A percentile compares a stretch with the other conserved stretches of the same genome.
Evolutionary conservation across 2,329 filamentous ascomycete species (phyloP).

Genomic region (Orbilia brochopaga): DNA sequence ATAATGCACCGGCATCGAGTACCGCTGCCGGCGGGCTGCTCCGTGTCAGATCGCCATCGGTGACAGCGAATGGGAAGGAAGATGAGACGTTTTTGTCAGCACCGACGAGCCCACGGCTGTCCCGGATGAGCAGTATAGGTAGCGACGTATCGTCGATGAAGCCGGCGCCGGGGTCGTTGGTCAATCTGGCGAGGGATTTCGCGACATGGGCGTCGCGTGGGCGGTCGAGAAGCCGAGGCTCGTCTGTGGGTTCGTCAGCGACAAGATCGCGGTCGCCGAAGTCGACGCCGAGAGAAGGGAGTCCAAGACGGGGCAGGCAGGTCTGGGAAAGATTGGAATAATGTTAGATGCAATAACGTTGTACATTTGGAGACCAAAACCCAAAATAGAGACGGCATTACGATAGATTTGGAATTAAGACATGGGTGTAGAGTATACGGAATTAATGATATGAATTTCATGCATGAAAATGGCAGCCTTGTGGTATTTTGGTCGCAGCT

Average conservation of each 20-base stretch:
- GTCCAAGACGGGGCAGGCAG: conserved; percentile 16
- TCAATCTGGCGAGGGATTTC: conserved; percentile 33
- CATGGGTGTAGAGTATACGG: neutral
- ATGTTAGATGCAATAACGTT: neutral
- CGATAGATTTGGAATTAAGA: neutral
- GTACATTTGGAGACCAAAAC: conserved; percentile 7
- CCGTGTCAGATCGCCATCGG: conserved; percentile 2
- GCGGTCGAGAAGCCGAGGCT: conserved; percentile 30
- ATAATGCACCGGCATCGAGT: conserved; percentile 39
- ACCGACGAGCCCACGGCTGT: conserved; percentile 38
- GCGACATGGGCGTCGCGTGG: conserved; percentile 11
- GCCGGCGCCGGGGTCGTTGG: conserved; percentile 31
- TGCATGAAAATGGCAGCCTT: too few relatives aligned
- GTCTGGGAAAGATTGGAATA: neutral
- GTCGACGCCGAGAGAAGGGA: conserved; percentile 23
- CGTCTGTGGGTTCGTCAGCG: conserved; percentile 28
- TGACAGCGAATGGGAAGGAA: neutral
- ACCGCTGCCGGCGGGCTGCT: conserved; percentile 15
- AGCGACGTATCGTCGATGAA: conserved; percentile 37
- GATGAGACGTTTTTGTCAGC: conserved; percentile 36
- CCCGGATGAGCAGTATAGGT: conserved; percentile 30
- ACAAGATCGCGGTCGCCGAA: conserved; percentile 17
- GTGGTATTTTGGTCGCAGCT: too few relatives aligned
- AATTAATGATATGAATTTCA: neutral
- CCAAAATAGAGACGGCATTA: neutral